Percentiles rank a stretch among this genome's conserved stretches.
Evolutionary conservation across 139 green algal species (phyloP).

Genomic region (Picochlorum sp.): DNA sequence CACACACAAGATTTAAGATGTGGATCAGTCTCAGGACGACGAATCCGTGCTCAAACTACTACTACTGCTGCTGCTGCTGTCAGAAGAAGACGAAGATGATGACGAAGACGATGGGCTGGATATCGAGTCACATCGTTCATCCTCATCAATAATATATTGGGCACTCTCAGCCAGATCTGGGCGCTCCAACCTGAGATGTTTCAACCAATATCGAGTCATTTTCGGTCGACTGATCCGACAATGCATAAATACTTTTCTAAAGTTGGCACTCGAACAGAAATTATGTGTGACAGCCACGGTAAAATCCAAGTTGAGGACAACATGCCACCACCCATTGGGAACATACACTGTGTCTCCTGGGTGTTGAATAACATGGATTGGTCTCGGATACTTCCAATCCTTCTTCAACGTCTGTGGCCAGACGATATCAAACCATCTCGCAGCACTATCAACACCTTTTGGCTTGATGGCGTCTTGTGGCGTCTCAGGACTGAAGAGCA

Average conservation of each 20-base stretch:
- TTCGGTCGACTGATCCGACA: conserved; percentile 58
- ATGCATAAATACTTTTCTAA: conserved; percentile 58
- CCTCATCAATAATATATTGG: conserved; percentile 5
- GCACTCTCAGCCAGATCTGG: conserved; percentile 54
- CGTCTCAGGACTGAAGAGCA: conserved; percentile 57
- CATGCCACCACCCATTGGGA: conserved; percentile 70
- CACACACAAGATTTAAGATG: too few species aligned
- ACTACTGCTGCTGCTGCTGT: neutral
- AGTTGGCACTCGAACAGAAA: conserved; percentile 58
- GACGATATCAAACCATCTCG: conserved; percentile 66
- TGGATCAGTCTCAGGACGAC: neutral
- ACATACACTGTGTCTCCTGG: conserved; percentile 72
- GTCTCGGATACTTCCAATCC: conserved; percentile 20
- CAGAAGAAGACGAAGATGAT: neutral
- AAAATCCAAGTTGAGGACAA: conserved; percentile 68
- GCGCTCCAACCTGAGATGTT: conserved; percentile 31
- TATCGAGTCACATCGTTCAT: neutral
- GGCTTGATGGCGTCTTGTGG: conserved; percentile 39
- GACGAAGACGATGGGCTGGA: conserved; percentile 1
- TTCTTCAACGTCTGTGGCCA: conserved; percentile 54
- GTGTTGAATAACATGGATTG: conserved; percentile 54
- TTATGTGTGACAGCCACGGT: conserved; percentile 74
- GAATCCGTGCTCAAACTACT: neutral
- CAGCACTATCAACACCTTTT: conserved; percentile 67
- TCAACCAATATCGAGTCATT: conserved; percentile 61